Base-by-base conservation (phyloP, 495 filamentous ascomycete species). In the Recurvomyces mirabilis region DNA sequence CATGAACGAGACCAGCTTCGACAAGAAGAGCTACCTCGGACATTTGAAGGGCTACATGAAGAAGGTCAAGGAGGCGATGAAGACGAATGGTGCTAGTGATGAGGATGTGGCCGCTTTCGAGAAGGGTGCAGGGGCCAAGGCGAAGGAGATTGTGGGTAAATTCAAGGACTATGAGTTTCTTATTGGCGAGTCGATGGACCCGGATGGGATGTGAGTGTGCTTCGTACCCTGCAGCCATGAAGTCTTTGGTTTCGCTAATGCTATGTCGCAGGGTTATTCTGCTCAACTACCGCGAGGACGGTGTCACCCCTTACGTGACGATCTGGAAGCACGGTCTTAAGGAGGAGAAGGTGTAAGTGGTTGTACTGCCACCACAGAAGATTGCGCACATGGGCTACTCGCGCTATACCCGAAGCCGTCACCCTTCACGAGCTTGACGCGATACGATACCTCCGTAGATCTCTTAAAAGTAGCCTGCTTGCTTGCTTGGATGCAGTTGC, bases 101-200 rank as follows among this genome's bases (percentile, higher is more conserved):
- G 79, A 77, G 19, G 71, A 74, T 32, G 69, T 94, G 65, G 74
- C 75, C 46, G 70, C 65, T 11, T 94, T 93, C 71, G 82, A 95
- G 74, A 72, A 65, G 46, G 73, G 75, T 51, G 84, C 86, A 35
- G 57, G 67, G 45, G 68, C 35, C 17, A 88, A 77, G 59, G 78
- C 77, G 59, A 82, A 82, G 67, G 85, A 87, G 68, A 76, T 94
- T 59, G 56, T 82, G 30, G 68, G 52, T 65, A 87, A 80, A 67
- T 94, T 93, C 74, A 84, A 89, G 68, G 82, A 98, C 72, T 94
- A 78, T 63, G 91, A 96, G 57, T 85, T 94, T 66, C 84, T 87
- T 64, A 82, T 83, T 55, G 89, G 91, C 63, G 77, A 88, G 72
- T 80, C 75, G 50, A 89, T 88, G 84, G 77, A 93, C 60, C 76